Conservation (phyloP, 257 asterid genomes). For the Salvia splendens region DNA sequence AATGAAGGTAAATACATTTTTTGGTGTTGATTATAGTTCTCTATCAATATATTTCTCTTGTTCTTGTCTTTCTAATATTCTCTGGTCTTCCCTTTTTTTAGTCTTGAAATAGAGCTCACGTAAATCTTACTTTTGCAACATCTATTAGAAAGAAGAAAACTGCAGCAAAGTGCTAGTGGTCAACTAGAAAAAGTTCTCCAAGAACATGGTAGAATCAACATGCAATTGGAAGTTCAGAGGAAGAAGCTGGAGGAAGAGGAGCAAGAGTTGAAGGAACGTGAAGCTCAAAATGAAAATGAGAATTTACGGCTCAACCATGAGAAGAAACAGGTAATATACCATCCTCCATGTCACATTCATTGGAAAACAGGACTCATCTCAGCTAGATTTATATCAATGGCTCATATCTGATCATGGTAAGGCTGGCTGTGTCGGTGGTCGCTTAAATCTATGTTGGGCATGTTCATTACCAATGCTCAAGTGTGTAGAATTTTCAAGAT, state of each 20-base stretch:
- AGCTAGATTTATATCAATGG: not conserved
- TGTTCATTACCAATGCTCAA: not conserved
- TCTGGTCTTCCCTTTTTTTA: not conserved
- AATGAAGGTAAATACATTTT: constrained; percentile 43
- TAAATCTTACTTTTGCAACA: constrained; percentile 15
- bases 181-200: constrained; percentile 32
- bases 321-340: constrained; percentile 43
- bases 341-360: constrained; percentile 22
- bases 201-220: constrained; percentile 36
- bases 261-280: constrained; percentile 46
- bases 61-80: not conserved
- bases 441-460: constrained; percentile 12
- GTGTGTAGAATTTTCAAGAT: not conserved
- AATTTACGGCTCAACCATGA: constrained; percentile 35
- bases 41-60: not conserved
- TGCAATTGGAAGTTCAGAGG: constrained; percentile 38
- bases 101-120: not conserved
- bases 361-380: not conserved
- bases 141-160: constrained; percentile 37
- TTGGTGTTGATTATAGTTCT: constrained; percentile 13
- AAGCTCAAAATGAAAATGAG: constrained; percentile 45
- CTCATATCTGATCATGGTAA: not conserved
- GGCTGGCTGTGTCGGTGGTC: constrained; percentile 7
- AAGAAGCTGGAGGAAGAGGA: constrained; percentile 37
- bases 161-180: constrained; percentile 37